phyloP scores from a whole-genome alignment of 805 yeast species.

The Ogataea pilisensis region DNA sequence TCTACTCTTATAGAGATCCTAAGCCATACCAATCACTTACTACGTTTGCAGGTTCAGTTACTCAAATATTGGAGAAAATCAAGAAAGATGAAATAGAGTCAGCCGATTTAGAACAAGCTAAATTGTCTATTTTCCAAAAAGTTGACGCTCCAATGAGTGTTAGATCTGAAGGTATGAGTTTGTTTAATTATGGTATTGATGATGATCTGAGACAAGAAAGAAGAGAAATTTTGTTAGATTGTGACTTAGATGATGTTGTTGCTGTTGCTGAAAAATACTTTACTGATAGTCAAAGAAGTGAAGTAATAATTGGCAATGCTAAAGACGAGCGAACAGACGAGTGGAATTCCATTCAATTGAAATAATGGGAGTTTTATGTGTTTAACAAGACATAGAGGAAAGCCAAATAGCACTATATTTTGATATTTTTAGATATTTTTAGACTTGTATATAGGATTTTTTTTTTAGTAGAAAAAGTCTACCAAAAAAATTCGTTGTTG shows the following conservation, averaged over 20 bases:
- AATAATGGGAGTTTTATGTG: too few relatives aligned
- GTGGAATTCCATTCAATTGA: conserved; percentile 1
- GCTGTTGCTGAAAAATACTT: conserved; percentile 68
- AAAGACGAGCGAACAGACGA: neutral
- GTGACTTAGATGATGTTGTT: conserved; percentile 55
- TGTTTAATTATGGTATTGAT: conserved; percentile 65
- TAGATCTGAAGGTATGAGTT: conserved; percentile 66
- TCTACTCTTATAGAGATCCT: conserved; percentile 93
- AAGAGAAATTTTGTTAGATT: conserved; percentile 69
- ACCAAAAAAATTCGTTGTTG: too few relatives aligned
- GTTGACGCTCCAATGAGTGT: conserved; percentile 87
- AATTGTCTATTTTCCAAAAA: conserved; percentile 84
- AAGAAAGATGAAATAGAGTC: conserved; percentile 30
- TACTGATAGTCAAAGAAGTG: conserved; percentile 15
- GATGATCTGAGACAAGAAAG: conserved; percentile 78
- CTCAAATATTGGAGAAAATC: conserved; percentile 37
- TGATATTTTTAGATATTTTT: too few relatives aligned
- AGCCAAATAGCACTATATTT: too few relatives aligned
- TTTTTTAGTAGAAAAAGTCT: too few relatives aligned
- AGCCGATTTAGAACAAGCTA: conserved; percentile 80
- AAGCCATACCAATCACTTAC: conserved; percentile 66
- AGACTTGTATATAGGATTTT: too few relatives aligned
- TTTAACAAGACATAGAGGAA: too few relatives aligned
- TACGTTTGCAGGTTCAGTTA: conserved; percentile 52
- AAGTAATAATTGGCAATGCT: conserved; percentile 18